These are phyloP conservation scores for Vitis rupestris DNA, from an alignment of 164 flowering plant genomes.

Conservation along the genomic window DNA sequence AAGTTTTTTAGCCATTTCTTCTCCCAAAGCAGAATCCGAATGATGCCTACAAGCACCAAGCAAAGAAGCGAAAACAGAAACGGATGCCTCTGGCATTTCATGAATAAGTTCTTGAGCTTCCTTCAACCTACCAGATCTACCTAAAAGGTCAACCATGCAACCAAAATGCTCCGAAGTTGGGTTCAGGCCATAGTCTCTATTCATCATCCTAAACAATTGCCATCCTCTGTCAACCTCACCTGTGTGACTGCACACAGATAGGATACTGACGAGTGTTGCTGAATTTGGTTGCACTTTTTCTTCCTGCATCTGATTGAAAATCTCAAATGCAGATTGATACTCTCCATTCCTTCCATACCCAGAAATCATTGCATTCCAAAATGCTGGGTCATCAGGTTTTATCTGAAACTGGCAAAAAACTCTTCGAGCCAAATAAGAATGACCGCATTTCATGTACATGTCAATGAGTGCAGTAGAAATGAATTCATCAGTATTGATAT, in stretches of 20 bases:
- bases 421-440: conserved; percentile 33
- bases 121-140: conserved; percentile 53
- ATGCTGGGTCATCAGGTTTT: conserved; percentile 48
- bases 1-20: conserved; percentile 57
- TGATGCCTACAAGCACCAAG: conserved; percentile 60
- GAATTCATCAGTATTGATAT: conserved; percentile 41
- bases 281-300: conserved; percentile 47
- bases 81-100: conserved; percentile 41
- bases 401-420: conserved; percentile 40
- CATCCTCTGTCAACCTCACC: conserved; percentile 58
- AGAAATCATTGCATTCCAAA: conserved; percentile 82
- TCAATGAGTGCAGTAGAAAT: conserved; percentile 62
- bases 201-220: conserved; percentile 52
- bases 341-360: conserved; percentile 78
- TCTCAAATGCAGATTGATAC: conserved; percentile 48
- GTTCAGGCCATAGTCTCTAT: conserved; percentile 32
- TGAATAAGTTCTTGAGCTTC: conserved; percentile 54
- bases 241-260: conserved; percentile 60
- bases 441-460: conserved; percentile 82
- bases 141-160: conserved; percentile 73
- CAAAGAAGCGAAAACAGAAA: conserved; percentile 52
- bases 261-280: conserved; percentile 46
- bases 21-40: conserved; percentile 48
- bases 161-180: conserved; percentile 52
- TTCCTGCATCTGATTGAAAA: conserved; percentile 47